Evolutionary conservation across 169 alveolate genomes (phyloP), one percentile per base, ranked within the genome.

Genomic region (Cryptosporidium ubiquitum): DNA sequence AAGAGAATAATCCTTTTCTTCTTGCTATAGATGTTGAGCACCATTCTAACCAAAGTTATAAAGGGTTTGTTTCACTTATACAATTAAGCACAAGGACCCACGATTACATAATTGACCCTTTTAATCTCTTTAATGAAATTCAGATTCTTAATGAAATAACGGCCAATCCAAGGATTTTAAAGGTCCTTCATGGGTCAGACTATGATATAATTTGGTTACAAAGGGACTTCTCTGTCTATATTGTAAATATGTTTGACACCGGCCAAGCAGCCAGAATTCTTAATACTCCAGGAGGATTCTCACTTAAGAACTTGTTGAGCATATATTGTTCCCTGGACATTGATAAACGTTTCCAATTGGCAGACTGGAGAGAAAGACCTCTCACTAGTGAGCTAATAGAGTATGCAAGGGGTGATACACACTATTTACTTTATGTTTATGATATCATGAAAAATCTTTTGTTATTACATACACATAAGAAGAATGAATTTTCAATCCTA

Each of bases 211-310:
- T 93, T 58, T 96, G 98, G 98, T 93, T 98, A 20, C 97, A 98
- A 93, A 95, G 97, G 89, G 99, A 98, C 93, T 97, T 98, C 86
- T 97, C 98, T 26, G 92, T 98, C 16, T 97, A 97, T 92, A 93
- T 98, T 18, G 99, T 97, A 9, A 97, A 97, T 92, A 79, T 97
- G 96, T 96, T 98, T 69, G 99, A 98, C 91, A 97, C 99, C 0
- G 96, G 95, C 14, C 91, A 94, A 84, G 99, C 99, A 39, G 96
- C 99, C 2, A 94, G 96, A 91, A 93, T 94, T 14, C 91, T 96
- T 33, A 64, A 93, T 68, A 86, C 96, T 4, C 92, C 94, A 31
- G 92, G 95, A n/a, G 92, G 96, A 18, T 94, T 91, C 47, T 91
- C 98, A 0, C 94, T 95, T 42, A 95, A 94, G 47, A 95, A 91